Conservation (phyloP, 2,329 filamentous ascomycete species). For the Penicillium sp. region DNA sequence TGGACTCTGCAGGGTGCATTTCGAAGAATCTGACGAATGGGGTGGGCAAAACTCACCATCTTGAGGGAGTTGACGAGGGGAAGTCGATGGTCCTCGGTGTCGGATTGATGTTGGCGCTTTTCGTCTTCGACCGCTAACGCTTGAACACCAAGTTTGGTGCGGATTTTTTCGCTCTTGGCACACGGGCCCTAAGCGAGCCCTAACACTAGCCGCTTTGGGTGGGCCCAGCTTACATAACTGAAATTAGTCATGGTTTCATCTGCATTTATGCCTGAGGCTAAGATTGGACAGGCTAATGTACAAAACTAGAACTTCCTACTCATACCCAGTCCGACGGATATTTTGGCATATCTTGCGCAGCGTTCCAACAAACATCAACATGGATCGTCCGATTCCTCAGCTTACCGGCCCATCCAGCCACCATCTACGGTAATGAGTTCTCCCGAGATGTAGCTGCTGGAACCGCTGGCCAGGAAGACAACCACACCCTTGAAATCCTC, state of each 20-base stretch:
- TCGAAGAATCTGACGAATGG: slow-evolving; percentile 7
- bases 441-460: slow-evolving; percentile 76
- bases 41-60: slow-evolving; percentile 40
- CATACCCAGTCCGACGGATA: not conserved
- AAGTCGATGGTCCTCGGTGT: slow-evolving; percentile 41
- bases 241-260: slow-evolving; percentile 8
- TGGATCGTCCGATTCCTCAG: not conserved
- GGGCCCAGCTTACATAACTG: too few relatives aligned
- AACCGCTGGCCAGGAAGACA: slow-evolving; percentile 69
- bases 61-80: slow-evolving; percentile 42
- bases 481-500: slow-evolving; percentile 84
- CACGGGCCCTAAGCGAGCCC: slow-evolving; percentile 40
- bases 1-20: slow-evolving; percentile 9
- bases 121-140: slow-evolving; percentile 33
- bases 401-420: slow-evolving; percentile 82
- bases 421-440: slow-evolving; percentile 81
- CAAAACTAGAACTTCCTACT: not conserved
- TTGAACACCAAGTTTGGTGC: slow-evolving; percentile 35
- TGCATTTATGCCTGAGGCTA: not conserved
- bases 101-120: slow-evolving; percentile 39
- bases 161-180: slow-evolving; percentile 41
- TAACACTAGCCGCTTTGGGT: slow-evolving; percentile 33
- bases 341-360: not conserved
- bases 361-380: not conserved
- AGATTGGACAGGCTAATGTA: not conserved